These are phyloP conservation scores for Ophiostoma himal-ulmi DNA, from an alignment of 2,329 filamentous ascomycete species.

Conservation along the genomic window DNA sequence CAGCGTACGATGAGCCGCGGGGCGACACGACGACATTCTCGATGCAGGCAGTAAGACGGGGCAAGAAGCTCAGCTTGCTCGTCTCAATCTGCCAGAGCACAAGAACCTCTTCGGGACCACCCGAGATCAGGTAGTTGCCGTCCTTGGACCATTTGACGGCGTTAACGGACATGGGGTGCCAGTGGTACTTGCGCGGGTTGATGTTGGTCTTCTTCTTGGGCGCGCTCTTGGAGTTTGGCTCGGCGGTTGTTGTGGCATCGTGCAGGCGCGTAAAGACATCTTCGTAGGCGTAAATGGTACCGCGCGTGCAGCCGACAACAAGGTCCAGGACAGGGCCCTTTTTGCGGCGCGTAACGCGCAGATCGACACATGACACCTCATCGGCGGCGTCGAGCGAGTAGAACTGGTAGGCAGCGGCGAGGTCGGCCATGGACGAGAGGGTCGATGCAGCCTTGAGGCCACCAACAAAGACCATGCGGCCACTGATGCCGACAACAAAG, in stretches of 20 bases:
- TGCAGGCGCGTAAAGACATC: constrained; percentile 61
- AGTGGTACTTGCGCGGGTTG: constrained; percentile 68
- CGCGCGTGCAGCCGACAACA: constrained; percentile 68
- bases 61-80: constrained; percentile 71
- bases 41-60: constrained; percentile 82
- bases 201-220: constrained; percentile 42
- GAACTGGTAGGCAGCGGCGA: constrained; percentile 48
- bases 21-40: constrained; percentile 79
- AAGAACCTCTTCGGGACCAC: constrained; percentile 81
- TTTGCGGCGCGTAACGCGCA: constrained; percentile 42
- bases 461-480: constrained; percentile 56
- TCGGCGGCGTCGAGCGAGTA: constrained; percentile 56
- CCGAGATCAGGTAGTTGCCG: constrained; percentile 90
- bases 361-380: constrained; percentile 61
- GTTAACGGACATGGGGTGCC: constrained; percentile 81
- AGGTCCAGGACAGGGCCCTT: constrained; percentile 47
- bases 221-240: constrained; percentile 16
- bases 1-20: constrained; percentile 70
- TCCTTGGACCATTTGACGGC: constrained; percentile 88
- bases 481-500: constrained; percentile 51
- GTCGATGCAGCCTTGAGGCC: constrained; percentile 35
- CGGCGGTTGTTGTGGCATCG: constrained; percentile 31
- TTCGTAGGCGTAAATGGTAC: constrained; percentile 74
- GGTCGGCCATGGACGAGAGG: constrained; percentile 36
- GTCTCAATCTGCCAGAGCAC: constrained; percentile 94